Conservation (phyloP, 1,139 yeast species). For the Geotrichum restrictum region DNA sequence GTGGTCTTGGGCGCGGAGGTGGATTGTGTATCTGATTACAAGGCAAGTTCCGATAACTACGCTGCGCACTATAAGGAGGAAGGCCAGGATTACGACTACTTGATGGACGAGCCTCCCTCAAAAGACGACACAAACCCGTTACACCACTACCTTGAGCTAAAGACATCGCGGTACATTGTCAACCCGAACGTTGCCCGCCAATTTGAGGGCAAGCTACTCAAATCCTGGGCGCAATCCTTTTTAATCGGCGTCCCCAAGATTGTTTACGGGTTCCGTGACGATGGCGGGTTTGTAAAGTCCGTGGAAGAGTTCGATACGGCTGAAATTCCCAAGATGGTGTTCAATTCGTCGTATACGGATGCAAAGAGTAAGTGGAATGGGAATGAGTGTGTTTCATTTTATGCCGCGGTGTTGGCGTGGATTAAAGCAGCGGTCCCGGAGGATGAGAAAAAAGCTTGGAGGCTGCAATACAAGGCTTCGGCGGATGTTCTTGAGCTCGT, state of each 20-base stretch:
- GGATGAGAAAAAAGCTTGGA: conserved; percentile 48
- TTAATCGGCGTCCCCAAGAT: conserved; percentile 74
- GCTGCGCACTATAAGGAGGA: too few species aligned
- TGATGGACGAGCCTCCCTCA: neutral
- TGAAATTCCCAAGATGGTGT: conserved; percentile 63
- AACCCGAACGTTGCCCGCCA: conserved; percentile 50
- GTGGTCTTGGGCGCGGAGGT: conserved; percentile 83
- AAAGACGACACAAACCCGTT: conserved; percentile 30
- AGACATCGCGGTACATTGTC: conserved; percentile 59
- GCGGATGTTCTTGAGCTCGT: conserved; percentile 43
- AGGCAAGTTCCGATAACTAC: conserved; percentile 47
- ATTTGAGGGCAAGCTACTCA: conserved; percentile 70
- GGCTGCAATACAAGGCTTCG: conserved; percentile 42
- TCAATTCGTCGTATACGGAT: conserved; percentile 34
- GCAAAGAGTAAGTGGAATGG: conserved; percentile 52
- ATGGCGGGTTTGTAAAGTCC: conserved; percentile 54
- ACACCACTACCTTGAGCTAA: conserved; percentile 76
- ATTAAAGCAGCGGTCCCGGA: conserved; percentile 52
- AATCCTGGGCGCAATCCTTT: conserved; percentile 92
- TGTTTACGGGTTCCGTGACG: conserved; percentile 84
- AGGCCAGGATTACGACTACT: too few species aligned
- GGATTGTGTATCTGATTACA: conserved; percentile 81
- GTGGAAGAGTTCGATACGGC: conserved; percentile 77
- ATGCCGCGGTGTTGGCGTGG: conserved; percentile 83
- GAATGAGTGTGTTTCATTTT: conserved; percentile 75